Evolutionary conservation across 176 grass and related monocot genomes (phyloP).

Genomic region (Ananas comosus): DNA sequence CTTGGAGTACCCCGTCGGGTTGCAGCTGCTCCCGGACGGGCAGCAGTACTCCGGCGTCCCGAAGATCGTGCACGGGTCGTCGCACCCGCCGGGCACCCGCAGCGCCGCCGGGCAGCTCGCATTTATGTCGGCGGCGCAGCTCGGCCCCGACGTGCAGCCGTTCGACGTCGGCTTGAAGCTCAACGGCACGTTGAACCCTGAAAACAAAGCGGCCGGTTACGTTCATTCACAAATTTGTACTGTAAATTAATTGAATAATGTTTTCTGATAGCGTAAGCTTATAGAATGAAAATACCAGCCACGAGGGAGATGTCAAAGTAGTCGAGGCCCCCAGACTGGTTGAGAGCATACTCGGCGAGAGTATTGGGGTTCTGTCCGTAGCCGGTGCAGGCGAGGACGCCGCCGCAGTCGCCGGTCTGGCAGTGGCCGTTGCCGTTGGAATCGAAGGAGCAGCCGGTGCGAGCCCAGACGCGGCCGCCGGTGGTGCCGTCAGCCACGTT

Average conservation of each 20-base stretch:
- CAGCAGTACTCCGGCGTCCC: slow-evolving; percentile 25
- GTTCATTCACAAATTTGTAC: no score
- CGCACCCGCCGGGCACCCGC: slow-evolving; percentile 21
- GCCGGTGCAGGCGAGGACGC: slow-evolving; percentile 21
- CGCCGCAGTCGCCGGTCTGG: slow-evolving; percentile 41
- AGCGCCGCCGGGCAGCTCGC: slow-evolving; percentile 28
- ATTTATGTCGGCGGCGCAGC: no score
- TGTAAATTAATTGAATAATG: no score
- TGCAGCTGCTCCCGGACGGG: background rate
- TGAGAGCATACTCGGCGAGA: slow-evolving; percentile 39
- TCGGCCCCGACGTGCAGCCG: no score
- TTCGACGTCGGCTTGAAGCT: no score
- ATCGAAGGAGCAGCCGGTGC: slow-evolving; percentile 46
- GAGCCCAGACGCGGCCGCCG: slow-evolving; percentile 36
- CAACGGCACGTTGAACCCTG: no score
- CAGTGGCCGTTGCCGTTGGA: slow-evolving; percentile 27
- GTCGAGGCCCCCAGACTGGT: slow-evolving; percentile 14
- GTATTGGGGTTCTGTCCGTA: slow-evolving; percentile 35
- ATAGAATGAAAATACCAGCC: no score
- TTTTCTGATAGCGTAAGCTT: no score
- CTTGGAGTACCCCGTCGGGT: slow-evolving; percentile 25
- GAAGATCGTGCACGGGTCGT: slow-evolving; percentile 42
- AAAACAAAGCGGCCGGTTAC: no score
- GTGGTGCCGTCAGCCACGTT: slow-evolving; percentile 14
- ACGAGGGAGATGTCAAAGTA: slow-evolving; percentile 40